Evolutionary conservation across 2,329 filamentous ascomycete genomes (phyloP), one percentile per base, ranked within the genome.

Genomic region (Lizonia empirigonia): DNA sequence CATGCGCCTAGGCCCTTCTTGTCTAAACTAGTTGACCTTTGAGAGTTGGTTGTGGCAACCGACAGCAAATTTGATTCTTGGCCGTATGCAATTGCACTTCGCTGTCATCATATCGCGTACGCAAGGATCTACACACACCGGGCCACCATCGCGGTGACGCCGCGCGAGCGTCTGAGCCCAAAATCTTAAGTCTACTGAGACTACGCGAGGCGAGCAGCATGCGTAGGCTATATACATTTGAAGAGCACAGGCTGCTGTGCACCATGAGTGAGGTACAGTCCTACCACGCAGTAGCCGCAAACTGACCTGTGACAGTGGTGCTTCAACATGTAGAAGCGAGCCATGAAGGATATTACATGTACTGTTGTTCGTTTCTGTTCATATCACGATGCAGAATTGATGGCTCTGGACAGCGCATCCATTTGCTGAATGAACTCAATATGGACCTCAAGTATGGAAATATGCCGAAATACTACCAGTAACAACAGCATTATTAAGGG

Each of bases 211-310:
- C 27, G 27, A 39, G 35, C 12, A 24, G 19, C n/a, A n/a, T 15
- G 13, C 16, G 16, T 44, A 44, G 47, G 35, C 47, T 40, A 35
- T 44, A 50, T 50, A 27, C 29, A 19, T 9, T 30, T 5, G 27
- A 22, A 34, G 33, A 32, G 27, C 16, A 45, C 29, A 13, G 23
- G 34, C 29, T 34, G 23, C 30, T 36, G 23, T n/a, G 10, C 9
- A 38, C 8, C 19, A 26, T 13, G 32, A 13, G 18, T 24, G 27
- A 23, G 26, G n/a, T n/a, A 7, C 23, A 19, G 4, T 6, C 24
- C 18, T 22, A 23, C 40, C 26, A 29, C 15, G 35, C 23, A 23
- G 4, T 15, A 16, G 33, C 20, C 23, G 18, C 15, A 33, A 15
- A 13, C 3, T 15, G 5, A 15, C 23, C 46, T 24, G n/a, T n/a